These are phyloP conservation scores for Penicillium sp. DNA, from an alignment of 2,329 filamentous ascomycete species.

Conservation along the genomic window DNA sequence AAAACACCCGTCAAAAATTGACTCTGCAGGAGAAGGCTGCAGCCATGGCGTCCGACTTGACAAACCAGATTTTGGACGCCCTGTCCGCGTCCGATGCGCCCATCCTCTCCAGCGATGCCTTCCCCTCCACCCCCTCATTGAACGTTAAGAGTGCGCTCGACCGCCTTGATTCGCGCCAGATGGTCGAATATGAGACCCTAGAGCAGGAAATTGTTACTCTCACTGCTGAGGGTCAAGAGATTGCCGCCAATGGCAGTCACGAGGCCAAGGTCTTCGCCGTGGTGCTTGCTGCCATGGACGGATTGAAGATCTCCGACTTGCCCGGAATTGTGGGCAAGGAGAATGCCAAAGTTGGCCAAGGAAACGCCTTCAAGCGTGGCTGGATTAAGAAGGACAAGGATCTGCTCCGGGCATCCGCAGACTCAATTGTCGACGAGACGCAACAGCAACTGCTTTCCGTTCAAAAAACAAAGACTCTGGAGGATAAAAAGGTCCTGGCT, in stretches of 20 bases:
- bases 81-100: conserved; percentile 62
- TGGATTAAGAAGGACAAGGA: conserved; percentile 67
- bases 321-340: conserved; percentile 50
- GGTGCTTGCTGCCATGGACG: conserved; percentile 69
- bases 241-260: conserved; percentile 74
- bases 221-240: conserved; percentile 71
- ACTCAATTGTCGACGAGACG: conserved; percentile 78
- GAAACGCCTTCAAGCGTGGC: conserved; percentile 81
- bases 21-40: conserved; percentile 29
- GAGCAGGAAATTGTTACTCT: conserved; percentile 76
- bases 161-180: conserved; percentile 76
- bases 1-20: conserved; percentile 19
- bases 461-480: conserved; percentile 65
- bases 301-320: conserved; percentile 75
- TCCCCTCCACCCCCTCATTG: conserved; percentile 64
- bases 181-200: conserved; percentile 81
- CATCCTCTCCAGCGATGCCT: conserved; percentile 67
- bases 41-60: conserved; percentile 57
- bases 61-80: conserved; percentile 63
- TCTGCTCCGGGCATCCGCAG: conserved; percentile 55
- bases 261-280: conserved; percentile 81
- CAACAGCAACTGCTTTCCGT: conserved; percentile 73
- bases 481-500: conserved; percentile 71
- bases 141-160: conserved; percentile 85
- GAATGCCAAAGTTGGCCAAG: conserved; percentile 70